Evolutionary conservation across 495 filamentous ascomycete genomes (phyloP), one percentile per base, ranked within the genome.

Genomic region (Penicillium desertorum): DNA sequence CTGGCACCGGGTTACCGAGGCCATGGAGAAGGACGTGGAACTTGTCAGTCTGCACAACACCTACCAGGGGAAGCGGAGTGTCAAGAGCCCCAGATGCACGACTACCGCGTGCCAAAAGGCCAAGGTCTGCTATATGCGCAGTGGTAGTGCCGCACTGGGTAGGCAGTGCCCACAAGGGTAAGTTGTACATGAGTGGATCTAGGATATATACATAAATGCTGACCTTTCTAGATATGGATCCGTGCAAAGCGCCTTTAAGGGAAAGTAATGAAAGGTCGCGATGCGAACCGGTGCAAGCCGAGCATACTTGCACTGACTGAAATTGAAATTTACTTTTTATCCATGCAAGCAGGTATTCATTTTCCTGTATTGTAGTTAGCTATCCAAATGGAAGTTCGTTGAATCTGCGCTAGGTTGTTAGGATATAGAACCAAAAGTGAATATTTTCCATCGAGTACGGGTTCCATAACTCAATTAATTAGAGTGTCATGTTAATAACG

Each of bases 101-200:
- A 83, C 66, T 39, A 61, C 54, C 1, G 77, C 65, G 14, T 86
- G 83, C 60, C 72, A 74, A 19, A 51, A 61, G 43, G 81, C 82
- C 2, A 85, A 84, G 71, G 70, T 86, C 17, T 86, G 83, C 51
- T 85, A 86, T 58, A 85, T 85, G 71, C 66, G 82, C 8, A 80
- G 76, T 69, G 83, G 81, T 4, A 82, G 79, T 65, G 72, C 68
- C 23, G 75, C 78, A 4, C 59, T 85, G 56, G 82, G 81, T 1
- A 67, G 61, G 50, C 57, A 66, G 43, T 85, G 83, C 65, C 71
- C 77, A 9, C 76, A 79, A 56, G 80, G 81, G 61, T 83, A 67
- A 61, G 72, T 67, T 49, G 4, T 17, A 19, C n/a, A 0, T 14
- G 17, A n/a, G 11, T 41, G n/a, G 19, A 32, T 23, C 5, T 20